Evolutionary conservation across 2,329 filamentous ascomycete species (phyloP), one percentile per base, ranked within the genome.

Genomic region (Moelleriella libera): DNA sequence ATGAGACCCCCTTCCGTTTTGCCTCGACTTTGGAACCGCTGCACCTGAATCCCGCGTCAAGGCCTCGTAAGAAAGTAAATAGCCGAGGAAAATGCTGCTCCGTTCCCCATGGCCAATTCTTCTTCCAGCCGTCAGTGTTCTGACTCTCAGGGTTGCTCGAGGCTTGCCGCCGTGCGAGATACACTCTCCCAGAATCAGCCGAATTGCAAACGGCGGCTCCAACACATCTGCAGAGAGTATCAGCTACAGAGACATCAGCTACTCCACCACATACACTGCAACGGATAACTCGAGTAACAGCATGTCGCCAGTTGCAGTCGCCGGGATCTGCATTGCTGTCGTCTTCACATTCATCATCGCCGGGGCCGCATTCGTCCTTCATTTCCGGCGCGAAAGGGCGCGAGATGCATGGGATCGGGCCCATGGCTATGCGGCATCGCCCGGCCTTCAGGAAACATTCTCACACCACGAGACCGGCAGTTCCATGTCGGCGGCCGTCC

Each of bases 271-370:
- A 56, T 62, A 2, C 71, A 71, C 0, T 31, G 57, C 0, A 31
- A 63, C 0, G 72, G 72, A 0, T 50, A 48, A 0, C 32, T 65
- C 58, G 1, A 51, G 56, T 3, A 58, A 54, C 4, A 54, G 54
- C 8, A 66, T 77, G 56, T 66, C 69, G 0, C 66, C 67, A 0
- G 69, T 70, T 2, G 69, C 70, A n/a, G 72, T 77, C 12, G 70
- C 71, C 0, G 75, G 75, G 14, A 78, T 80, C 43, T 66, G 64
- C 0, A 57, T 76, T 0, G 74, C 70, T 10, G 68, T 64, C 6
- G 62, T 63, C 0, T 59, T 73, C 0, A 55, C 69, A 2, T 56
- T 77, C 3, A 34, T 72, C 5, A 63, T 69, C 1, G 66, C 64
- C 2, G 52, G 61, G 1, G 65, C 58, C 2, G 62, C 79, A 1